Percentiles rank a stretch among this genome's conserved stretches.
Conservation (phyloP, 202 grass and related monocot genomes). For the Saccharum hybrid region DNA sequence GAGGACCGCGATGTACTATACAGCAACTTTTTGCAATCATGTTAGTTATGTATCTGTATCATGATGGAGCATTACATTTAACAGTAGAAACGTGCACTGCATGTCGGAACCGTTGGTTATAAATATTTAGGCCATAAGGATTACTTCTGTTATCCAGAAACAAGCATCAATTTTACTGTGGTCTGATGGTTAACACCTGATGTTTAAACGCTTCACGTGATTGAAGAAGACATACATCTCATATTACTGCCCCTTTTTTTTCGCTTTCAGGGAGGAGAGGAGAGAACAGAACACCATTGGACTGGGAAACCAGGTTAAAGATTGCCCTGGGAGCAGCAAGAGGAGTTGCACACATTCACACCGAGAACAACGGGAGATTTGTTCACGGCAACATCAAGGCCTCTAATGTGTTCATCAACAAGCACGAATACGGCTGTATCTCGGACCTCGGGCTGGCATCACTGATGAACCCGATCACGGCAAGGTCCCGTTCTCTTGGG, state of each 20-base stretch:
- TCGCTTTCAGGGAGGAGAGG: conserved; percentile 60
- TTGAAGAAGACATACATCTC: not conserved
- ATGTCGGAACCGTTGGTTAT: not conserved
- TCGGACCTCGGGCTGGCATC: conserved; percentile 61
- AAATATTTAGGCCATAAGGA: conserved; percentile 6
- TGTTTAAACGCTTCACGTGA: not conserved
- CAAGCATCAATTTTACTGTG: not conserved
- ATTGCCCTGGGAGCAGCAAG: conserved; percentile 76
- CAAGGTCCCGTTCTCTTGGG: conserved; percentile 66
- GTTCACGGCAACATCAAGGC: conserved; percentile 87
- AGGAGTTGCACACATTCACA: conserved; percentile 68
- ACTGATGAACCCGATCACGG: conserved; percentile 65
- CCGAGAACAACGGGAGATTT: conserved; percentile 69
- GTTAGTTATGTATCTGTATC: not conserved
- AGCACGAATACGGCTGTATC: conserved; percentile 61
- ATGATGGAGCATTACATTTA: not conserved
- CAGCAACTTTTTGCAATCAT: not conserved
- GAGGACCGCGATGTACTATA: conserved; percentile 16
- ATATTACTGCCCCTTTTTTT: not conserved
- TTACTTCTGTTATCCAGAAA: not conserved
- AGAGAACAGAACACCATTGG: conserved; percentile 57
- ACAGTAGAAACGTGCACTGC: not conserved
- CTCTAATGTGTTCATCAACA: conserved; percentile 75
- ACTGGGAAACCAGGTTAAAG: conserved; percentile 77
- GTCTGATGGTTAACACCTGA: not conserved